Evolutionary conservation across 2,329 filamentous ascomycete genomes (phyloP), one percentile per base, ranked within the genome.

Genomic region (Curvularia spicifera): DNA sequence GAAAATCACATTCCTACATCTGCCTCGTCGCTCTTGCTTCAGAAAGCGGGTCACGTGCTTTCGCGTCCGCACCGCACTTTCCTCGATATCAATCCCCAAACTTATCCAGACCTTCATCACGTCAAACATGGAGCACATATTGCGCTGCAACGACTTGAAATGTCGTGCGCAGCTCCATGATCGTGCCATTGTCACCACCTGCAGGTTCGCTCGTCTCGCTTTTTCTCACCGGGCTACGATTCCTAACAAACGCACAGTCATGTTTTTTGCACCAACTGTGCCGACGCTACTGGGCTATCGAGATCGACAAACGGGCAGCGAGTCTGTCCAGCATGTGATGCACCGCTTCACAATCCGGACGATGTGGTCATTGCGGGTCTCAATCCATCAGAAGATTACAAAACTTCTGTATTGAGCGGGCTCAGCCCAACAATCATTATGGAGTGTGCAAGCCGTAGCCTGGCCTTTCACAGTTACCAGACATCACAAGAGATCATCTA

Each of bases 391-490:
- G 93, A 97, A 69, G 92, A 96, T 65, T 96, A 95, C 81, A 96
- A 96, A 76, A 92, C 91, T 0, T 93, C 89, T 59, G 85, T 96
- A 0, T 81, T 97, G 10, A 92, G 91, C 70, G 94, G 94, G 0
- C 79, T 97, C 0, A 91, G 87, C 59, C 94, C 94, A 0, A 88
- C 84, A 33, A 83, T 89, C 29, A 90, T 97, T 63, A 92, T 96
- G 84, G 93, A 97, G 68, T 96, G 92, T 76, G 90, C 91, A 22
- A 87, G 89, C 5, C 84, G 91, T 65, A 92, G 89, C 1, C 77
- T 97, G 63, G 86, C 85, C 31, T 97, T 97, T 72, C 96, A 92
- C 89, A 88, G 87, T 29, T 97, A 96, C 69, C 93, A 97, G 73
- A 87, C 88, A 20, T 88, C 87, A 2, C 91, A 95, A 69, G 91